phyloP scores from a whole-genome alignment of 2,329 filamentous ascomycete species.

The Akanthomyces muscarius region DNA sequence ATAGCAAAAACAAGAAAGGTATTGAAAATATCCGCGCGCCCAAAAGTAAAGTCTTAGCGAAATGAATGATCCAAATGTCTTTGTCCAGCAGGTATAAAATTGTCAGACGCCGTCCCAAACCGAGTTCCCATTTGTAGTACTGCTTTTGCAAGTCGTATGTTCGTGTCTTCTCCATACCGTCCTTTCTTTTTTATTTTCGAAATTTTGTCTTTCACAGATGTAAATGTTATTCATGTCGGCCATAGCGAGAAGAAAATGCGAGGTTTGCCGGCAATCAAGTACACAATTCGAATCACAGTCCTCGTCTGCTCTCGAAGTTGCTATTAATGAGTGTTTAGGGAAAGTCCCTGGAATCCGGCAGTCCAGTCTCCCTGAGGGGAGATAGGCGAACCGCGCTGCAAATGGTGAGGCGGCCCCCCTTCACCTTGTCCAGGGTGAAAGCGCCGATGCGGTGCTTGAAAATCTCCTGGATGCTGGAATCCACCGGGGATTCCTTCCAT shows the following conservation, averaged over 20 bases:
- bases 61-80: slow-evolving; percentile 18
- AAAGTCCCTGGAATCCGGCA: slow-evolving; percentile 64
- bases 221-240: slow-evolving; percentile 10
- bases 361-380: slow-evolving; percentile 56
- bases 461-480: slow-evolving; percentile 38
- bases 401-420: slow-evolving; percentile 32
- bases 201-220: slow-evolving; percentile 10
- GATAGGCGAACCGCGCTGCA: slow-evolving; percentile 40
- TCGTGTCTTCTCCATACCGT: slow-evolving; percentile 5
- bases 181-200: slow-evolving; percentile 12
- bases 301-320: slow-evolving; percentile 1
- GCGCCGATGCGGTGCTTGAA: slow-evolving; percentile 44
- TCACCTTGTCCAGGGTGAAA: slow-evolving; percentile 40
- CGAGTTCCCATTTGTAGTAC: slow-evolving; percentile 13
- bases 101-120: slow-evolving; percentile 17
- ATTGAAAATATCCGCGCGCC: slow-evolving; percentile 13
- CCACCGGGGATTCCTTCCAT: slow-evolving; percentile 30
- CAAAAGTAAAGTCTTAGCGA: slow-evolving; percentile 17
- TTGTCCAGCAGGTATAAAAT: slow-evolving; percentile 16
- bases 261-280: neutral
- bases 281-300: slow-evolving; percentile 12
- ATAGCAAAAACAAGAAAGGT: slow-evolving; percentile 20
- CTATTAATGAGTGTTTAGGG: slow-evolving; percentile 58
- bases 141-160: slow-evolving; percentile 18
- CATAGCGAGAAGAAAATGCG: slow-evolving; percentile 1